A percentile compares a stretch with the other conserved stretches of the same genome.
phyloP scores from a whole-genome alignment of 805 yeast genomes.

The Clavispora fructus region DNA sequence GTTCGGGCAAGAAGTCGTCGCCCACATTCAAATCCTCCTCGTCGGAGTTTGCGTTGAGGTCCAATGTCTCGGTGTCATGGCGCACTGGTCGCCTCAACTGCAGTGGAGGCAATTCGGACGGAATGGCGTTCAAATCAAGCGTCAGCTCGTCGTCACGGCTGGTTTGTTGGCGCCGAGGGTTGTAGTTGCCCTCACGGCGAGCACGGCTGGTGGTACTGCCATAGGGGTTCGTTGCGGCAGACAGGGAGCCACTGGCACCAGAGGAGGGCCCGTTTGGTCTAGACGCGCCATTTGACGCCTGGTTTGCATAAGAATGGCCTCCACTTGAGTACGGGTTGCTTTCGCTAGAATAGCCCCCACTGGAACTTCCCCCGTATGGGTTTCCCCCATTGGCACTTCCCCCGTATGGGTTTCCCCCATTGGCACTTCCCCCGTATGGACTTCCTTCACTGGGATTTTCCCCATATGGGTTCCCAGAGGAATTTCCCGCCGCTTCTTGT shows the following conservation, averaged over 20 bases:
- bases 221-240: constrained; percentile 3
- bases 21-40: constrained; percentile 37
- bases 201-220: background rate
- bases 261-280: too few species aligned
- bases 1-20: constrained; percentile 32
- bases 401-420: background rate
- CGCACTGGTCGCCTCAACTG: constrained; percentile 17
- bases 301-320: too few species aligned
- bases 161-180: background rate
- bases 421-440: background rate
- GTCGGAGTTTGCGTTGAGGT: constrained; percentile 26
- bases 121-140: constrained; percentile 35
- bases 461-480: background rate
- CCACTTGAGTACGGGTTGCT: too few species aligned
- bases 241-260: too few species aligned
- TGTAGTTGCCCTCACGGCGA: too few species aligned
- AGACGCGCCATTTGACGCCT: too few species aligned
- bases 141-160: constrained; percentile 25
- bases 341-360: background rate
- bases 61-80: constrained; percentile 22
- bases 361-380: constrained; percentile 6
- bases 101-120: constrained; percentile 24
- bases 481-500: background rate
- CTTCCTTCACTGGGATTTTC: background rate
- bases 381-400: constrained; percentile 1